Evolutionary conservation across 371 early-diverging fungal species (phyloP).

Genomic region (Coemansia sp.): DNA sequence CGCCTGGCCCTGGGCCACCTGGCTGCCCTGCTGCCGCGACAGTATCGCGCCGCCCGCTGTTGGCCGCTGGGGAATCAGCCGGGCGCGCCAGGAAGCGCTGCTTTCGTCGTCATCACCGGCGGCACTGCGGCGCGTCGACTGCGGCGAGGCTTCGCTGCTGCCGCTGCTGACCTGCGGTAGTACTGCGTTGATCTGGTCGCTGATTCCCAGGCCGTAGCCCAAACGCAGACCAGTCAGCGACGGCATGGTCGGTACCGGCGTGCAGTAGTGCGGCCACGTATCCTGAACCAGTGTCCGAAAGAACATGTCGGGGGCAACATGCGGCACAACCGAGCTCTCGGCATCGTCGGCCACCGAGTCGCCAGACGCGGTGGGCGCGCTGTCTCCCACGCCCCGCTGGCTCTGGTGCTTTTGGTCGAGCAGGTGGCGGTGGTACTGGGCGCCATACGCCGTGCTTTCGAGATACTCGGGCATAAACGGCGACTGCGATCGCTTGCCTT

Average conservation of each 20-base stretch:
- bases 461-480: constrained; percentile 40
- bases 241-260: constrained; percentile 31
- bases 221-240: constrained; percentile 29
- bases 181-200: not conserved
- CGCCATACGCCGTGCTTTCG: constrained; percentile 38
- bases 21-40: not conserved
- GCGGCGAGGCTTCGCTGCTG: not conserved
- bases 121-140: not conserved
- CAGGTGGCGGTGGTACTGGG: constrained; percentile 10
- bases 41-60: not conserved
- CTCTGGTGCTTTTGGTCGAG: not conserved
- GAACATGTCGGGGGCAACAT: constrained; percentile 39
- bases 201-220: constrained; percentile 36
- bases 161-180: not conserved
- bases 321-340: not conserved
- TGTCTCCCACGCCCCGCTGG: not conserved
- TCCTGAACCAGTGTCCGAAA: constrained; percentile 45
- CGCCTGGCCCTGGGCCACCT: not conserved
- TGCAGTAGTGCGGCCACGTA: constrained; percentile 49
- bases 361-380: not conserved
- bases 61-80: not conserved
- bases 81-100: not conserved
- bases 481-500: constrained; percentile 4
- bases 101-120: not conserved
- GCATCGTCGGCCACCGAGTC: not conserved